phyloP scores from a whole-genome alignment of 148 eudicot species.

The Heliamphora exappendiculata region DNA sequence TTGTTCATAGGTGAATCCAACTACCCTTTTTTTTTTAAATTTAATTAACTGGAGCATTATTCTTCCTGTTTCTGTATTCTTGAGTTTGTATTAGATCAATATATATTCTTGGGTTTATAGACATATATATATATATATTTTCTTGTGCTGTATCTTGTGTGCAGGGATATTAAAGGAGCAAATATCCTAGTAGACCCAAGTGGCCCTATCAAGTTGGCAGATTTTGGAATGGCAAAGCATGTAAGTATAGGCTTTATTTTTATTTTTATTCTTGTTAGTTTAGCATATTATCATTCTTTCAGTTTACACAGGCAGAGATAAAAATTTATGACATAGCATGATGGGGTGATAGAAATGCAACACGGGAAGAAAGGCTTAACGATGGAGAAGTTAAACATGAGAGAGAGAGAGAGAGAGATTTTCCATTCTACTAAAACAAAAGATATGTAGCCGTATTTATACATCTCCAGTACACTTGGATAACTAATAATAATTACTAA shows the following conservation, averaged over 20 bases:
- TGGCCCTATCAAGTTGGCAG: slow-evolving; percentile 91
- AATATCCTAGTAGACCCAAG: slow-evolving; percentile 93
- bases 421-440: too few species aligned
- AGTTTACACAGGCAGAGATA: neutral
- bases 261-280: neutral
- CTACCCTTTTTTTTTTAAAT: neutral
- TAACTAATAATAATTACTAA: too few species aligned
- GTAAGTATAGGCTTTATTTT: slow-evolving; percentile 38
- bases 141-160: slow-evolving; percentile 15
- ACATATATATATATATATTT: neutral
- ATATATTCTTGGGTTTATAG: too few species aligned
- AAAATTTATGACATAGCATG: neutral
- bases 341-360: too few species aligned
- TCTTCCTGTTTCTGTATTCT: neutral
- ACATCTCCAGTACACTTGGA: too few species aligned
- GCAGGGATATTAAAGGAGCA: slow-evolving; percentile 98
- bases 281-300: neutral
- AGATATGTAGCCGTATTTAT: too few species aligned
- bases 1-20: slow-evolving; percentile 69
- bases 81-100: slow-evolving; percentile 1
- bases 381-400: too few species aligned
- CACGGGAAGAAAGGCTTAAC: too few species aligned
- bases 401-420: too few species aligned
- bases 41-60: neutral
- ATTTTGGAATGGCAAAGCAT: slow-evolving; percentile 99